Base-by-base conservation (phyloP, 768 basidiomycete genomes). In the Galerina sulciceps region DNA sequence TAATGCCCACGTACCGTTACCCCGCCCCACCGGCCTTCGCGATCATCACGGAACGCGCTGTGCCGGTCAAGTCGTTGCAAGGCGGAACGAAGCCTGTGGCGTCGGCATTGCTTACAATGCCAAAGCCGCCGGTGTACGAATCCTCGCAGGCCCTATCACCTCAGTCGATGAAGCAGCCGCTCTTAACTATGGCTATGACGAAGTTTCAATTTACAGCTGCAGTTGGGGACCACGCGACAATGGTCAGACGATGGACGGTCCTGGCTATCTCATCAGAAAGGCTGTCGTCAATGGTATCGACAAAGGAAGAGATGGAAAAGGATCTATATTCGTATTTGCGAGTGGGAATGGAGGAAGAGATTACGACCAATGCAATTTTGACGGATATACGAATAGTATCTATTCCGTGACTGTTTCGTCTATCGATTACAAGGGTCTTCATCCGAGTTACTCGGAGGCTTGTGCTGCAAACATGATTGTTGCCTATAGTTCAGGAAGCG, bases 281-380 rank as follows among this genome's bases (percentile, higher is more conserved):
- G 93, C 97, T 4, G 88, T 99, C 60, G 75, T 97, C 34, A 96
- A 98, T 63, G 96, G 97, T 22, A 85, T 97, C 40, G 88, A 91
- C 70, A 87, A 92, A 17, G 96, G 96, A 3, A 85, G 96, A 41
- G 82, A 74, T 26, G 94, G 95, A 10, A 93, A 92, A 66, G 96
- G 96, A 0, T 93, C 90, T 34, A 80, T 99, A 54, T 99, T 90
- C 62, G 96, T 99, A 26, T 99, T 99, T 69, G 96, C 97, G 1
- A 94, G 93, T 53, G 96, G 96, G 0, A 99, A 99, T 71, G 96
- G 96, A 5, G 97, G 93, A 11, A 81, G 83, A 6, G 80, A 83
- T 44, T 91, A 89, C n/a, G 96, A 99, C 69, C 96, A 98, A 71
- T 99, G 96, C 79, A 99, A 99, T 71, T 99, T 99, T 70, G 96